These are phyloP conservation scores for Yamadazyma nakazawae DNA, from an alignment of 805 yeast genomes.

Conservation along the genomic window DNA sequence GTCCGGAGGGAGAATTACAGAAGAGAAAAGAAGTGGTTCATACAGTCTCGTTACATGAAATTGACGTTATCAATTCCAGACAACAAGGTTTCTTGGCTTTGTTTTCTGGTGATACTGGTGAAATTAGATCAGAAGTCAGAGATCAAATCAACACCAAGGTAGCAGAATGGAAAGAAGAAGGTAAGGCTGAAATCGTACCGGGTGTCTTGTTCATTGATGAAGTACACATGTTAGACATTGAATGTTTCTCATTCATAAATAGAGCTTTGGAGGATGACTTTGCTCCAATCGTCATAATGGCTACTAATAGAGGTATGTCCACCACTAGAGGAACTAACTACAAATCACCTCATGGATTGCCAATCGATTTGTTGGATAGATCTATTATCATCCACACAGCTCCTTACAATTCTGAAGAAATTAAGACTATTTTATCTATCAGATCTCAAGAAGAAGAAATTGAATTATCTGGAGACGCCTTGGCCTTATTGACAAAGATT, in stretches of 20 bases:
- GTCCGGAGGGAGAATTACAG: conserved; percentile 98
- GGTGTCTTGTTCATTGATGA: conserved; percentile 98
- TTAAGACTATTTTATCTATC: conserved; percentile 78
- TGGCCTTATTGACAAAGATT: conserved; percentile 82
- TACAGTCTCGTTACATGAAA: conserved; percentile 96
- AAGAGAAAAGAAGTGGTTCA: conserved; percentile 93
- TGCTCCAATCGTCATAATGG: conserved; percentile 97
- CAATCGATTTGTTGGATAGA: conserved; percentile 90
- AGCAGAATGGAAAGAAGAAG: conserved; percentile 98
- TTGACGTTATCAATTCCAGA: conserved; percentile 95
- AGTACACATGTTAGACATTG: conserved; percentile 97
- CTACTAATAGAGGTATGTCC: conserved; percentile 95
- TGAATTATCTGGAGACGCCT: conserved; percentile 75
- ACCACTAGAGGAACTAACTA: conserved; percentile 90
- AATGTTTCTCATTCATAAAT: conserved; percentile 92
- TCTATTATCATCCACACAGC: conserved; percentile 87
- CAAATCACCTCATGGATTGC: conserved; percentile 97
- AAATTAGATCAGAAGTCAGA: conserved; percentile 91
- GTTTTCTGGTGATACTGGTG: conserved; percentile 96
- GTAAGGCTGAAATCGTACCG: conserved; percentile 96
- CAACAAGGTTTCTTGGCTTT: conserved; percentile 97
- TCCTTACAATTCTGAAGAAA: conserved; percentile 75
- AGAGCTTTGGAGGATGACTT: conserved; percentile 95
- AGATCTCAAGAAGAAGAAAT: conserved; percentile 95
- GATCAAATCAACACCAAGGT: conserved; percentile 96